phyloP scores from a whole-genome alignment of 2,329 filamentous ascomycete genomes.

The Daldinia sp. region DNA sequence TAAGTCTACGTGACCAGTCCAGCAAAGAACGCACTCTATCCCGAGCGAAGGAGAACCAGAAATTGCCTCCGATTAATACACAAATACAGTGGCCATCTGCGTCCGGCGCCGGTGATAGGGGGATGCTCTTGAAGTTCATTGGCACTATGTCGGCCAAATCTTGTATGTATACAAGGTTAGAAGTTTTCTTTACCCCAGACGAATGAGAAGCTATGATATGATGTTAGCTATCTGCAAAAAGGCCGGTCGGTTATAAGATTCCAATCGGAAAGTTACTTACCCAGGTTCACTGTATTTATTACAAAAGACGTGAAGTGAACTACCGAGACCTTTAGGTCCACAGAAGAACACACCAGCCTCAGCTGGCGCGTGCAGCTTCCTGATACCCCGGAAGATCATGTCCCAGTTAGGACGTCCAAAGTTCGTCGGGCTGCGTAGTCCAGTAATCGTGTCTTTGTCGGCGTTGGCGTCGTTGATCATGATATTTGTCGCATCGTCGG shows the following conservation, averaged over 20 bases:
- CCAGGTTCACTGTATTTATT: constrained; percentile 88
- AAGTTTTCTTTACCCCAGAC: constrained; percentile 46
- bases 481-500: constrained; percentile 86
- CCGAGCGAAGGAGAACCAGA: constrained; percentile 20
- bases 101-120: constrained; percentile 35
- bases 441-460: constrained; percentile 85
- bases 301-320: constrained; percentile 80
- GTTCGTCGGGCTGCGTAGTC: constrained; percentile 82
- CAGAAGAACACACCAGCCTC: constrained; percentile 87
- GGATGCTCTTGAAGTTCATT: constrained; percentile 18
- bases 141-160: constrained; percentile 23
- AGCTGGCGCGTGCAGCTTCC: constrained; percentile 77
- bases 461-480: constrained; percentile 91
- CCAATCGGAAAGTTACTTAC: constrained; percentile 64
- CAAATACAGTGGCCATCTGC: constrained; percentile 32
- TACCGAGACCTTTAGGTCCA: constrained; percentile 81
- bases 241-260: neutral
- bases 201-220: constrained; percentile 32
- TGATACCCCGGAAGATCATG: constrained; percentile 84
- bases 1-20: constrained; percentile 22
- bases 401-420: constrained; percentile 91
- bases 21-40: constrained; percentile 3
- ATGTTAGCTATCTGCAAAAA: constrained; percentile 18
- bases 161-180: constrained; percentile 27
- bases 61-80: constrained; percentile 28